Base-by-base conservation (phyloP, 2,329 filamentous ascomycete genomes). In the Cladosporium oxysporum region DNA sequence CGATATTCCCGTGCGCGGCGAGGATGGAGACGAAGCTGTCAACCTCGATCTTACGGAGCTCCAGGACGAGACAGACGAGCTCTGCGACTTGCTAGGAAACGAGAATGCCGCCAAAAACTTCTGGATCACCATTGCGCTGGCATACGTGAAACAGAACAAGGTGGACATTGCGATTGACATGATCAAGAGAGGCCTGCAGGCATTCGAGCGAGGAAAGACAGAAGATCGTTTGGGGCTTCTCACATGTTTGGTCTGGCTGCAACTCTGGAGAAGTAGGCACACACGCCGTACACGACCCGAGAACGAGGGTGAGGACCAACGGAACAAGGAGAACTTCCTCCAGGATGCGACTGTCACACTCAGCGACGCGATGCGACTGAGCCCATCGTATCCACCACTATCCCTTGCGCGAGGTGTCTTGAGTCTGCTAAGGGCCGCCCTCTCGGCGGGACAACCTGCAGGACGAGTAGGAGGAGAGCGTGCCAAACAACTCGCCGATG, bases 41-140 rank as follows among this genome's bases (percentile, higher is more conserved):
- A 95, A 98, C 81, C 92, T 99, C 74, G 92, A 96, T 76, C 87
- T 98, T 63, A 90, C 93, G 76, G 92, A 94, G 70, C 88, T 97
- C 47, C 87, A 93, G 67, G 95, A 98, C 77, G 95, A 76, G 59
- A 98, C 76, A 92, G 23, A 97, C 91, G 95, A 99, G 81, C 86
- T 99, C 5, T 99, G 95, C 78, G 95, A 92, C 33, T 85, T 99
- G 60, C 88, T 99, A 69, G 94, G 99, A 81, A 96, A 95, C 75
- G 96, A 99, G 79, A 89, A 90, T 74, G 93, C 93, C 18, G 90
- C 92, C 44, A 93, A 94, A 74, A 92, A 90, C 62, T 96, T 96
- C 72, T 99, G 96, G 96, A 94, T 99, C 84, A 94, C 92, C n/a
- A 95, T 98, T 71, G 91, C 96, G 50, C 85, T 98, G 66, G 94